These are phyloP conservation scores for Areca catechu DNA, from an alignment of 176 grass and related monocot species.

Conservation along the genomic window DNA sequence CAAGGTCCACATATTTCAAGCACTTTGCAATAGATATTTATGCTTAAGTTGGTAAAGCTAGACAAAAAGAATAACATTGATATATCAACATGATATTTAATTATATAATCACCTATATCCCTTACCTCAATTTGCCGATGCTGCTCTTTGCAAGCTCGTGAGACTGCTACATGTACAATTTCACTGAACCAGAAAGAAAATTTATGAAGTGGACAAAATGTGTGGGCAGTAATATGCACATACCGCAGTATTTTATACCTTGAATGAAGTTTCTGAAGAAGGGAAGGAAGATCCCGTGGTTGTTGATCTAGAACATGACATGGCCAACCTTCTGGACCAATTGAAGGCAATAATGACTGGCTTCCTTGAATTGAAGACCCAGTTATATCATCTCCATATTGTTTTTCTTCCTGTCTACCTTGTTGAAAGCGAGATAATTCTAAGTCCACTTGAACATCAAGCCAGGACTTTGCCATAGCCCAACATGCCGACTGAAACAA, in stretches of 20 bases:
- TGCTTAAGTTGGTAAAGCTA: too few relatives aligned
- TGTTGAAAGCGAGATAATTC: conserved; percentile 66
- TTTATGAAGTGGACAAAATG: conserved; percentile 9
- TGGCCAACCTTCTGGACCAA: conserved; percentile 79
- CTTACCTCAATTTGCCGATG: conserved; percentile 90
- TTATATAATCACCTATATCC: background rate
- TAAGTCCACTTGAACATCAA: conserved; percentile 84
- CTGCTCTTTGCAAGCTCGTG: conserved; percentile 75
- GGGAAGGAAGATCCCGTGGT: conserved; percentile 73
- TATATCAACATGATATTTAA: too few relatives aligned
- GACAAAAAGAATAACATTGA: too few relatives aligned
- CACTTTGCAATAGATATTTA: too few relatives aligned
- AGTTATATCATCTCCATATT: conserved; percentile 71
- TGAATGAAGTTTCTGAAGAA: conserved; percentile 97
- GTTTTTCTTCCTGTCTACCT: conserved; percentile 54
- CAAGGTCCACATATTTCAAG: too few relatives aligned
- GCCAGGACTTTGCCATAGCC: conserved; percentile 90
- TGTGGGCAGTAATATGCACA: conserved; percentile 5
- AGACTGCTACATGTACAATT: conserved; percentile 81
- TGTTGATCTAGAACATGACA: conserved; percentile 81
- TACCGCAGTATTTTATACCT: conserved; percentile 34
- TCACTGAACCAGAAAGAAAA: conserved; percentile 50
- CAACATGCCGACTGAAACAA: conserved; percentile 89
- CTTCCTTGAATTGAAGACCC: conserved; percentile 28
- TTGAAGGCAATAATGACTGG: conserved; percentile 22